Evolutionary conservation across 352 stramenopile genomes (phyloP), one percentile per base, ranked within the genome.

Genomic region (Elongisporangium anandrum): DNA sequence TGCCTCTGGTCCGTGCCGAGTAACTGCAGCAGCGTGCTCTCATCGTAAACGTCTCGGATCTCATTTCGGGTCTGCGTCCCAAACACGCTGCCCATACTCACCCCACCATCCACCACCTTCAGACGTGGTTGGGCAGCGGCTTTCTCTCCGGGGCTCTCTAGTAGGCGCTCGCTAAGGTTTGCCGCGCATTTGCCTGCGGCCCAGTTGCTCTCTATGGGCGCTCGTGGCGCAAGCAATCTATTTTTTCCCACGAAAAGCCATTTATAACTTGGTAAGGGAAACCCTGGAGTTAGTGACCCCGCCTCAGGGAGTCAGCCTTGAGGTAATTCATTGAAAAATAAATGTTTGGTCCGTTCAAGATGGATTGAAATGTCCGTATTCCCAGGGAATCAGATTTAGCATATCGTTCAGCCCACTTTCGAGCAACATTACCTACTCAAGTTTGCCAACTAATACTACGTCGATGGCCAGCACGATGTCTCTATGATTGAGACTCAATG

Each of bases 1-100:
- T 88, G 69, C 26, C 66, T 68, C 17, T 73, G 70, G 38, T 87
- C 75, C 13, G 65, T 63, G 16, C 77, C 77, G 45, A 90, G 84
- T 38, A 90, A 68, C 38, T 85, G 75, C 50, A 90, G 64, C 47
- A 90, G 75, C 19, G 79, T 84, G 22, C 77, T 87, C 7, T 61
- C 64, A 17, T 88, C 77, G 51, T 85, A 90, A 13, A 90, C 60
- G 20, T 61, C 61, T 15, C 63, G 57, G 59, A 88, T 63, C 59
- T 87, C 74, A 20, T 58, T 58, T 49, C 68, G 71, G 21, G 60
- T 59, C 51, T 78, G 70, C 17, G 65, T 79, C 48, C 77, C 65
- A 50, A 81, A 83, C 56, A 82, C 66, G 19, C 64, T 65, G 50
- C 80, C 77, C 80, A 90, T 89, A 41, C 59, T 81, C 9, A 34